Evolutionary conservation across 106 monocot species (phyloP), one percentile per base, ranked within the genome.

Genomic region (Phalaenopsis equestris): DNA sequence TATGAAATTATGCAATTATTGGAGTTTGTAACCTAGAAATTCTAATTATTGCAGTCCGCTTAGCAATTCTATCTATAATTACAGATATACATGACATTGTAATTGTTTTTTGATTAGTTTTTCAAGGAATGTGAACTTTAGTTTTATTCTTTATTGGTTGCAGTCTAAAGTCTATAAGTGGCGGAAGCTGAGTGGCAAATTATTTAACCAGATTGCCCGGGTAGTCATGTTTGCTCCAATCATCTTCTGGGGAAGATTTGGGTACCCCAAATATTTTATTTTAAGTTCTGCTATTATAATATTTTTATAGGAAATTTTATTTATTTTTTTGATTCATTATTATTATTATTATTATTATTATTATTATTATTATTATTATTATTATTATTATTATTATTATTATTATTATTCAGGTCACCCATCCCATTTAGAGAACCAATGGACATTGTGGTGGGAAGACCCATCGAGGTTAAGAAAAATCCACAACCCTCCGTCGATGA

Each of bases 381-480:
- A 45, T 1, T 45, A 45, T 45, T 45, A 4, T 45, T 30, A 30
- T 30, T 30, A 30, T 30, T 30, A 30, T 30, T 30, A 30, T 30
- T 30, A 30, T 30, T 30, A 30, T 30, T 30, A 30, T 30, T 30
- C 41, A 92, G 91, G 72, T 76, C 89, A 24, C 86, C 91, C 9
- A 86, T 92, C 75, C 91, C 91, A 12, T 89, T 80, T 72, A 79
- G 74, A 55, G 87, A 86, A 68, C 91, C 91, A 42, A 84, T 92
- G 91, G 89, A 89, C 79, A 85, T 92, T 75, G 91, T 92, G 4
- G 91, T 92, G 18, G 91, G 91, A 39, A 89, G 65, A 38, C 91
- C 91, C 42, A 92, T 92, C 42, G 61, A 78, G 56, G 56, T 92
- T 19, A 48, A 89, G 76, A 92, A 81, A 78, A 89, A 87, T 80